Percentiles rank a stretch among this genome's conserved stretches.
Conservation (phyloP, 2,329 filamentous ascomycete genomes). For the Ploettnerulaceae sp. region DNA sequence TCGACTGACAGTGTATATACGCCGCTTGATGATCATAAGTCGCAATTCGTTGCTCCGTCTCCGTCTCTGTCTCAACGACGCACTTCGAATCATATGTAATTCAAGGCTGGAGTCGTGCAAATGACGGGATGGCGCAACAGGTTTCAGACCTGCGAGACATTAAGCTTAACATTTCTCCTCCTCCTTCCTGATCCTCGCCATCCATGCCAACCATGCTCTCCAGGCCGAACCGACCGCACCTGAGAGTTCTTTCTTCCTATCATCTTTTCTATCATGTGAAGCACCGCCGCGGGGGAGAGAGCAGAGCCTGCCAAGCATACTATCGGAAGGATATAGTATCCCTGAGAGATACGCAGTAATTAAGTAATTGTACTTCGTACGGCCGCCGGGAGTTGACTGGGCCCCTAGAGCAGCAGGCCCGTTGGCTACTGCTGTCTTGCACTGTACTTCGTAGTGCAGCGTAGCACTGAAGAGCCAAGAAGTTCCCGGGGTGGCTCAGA, state of each 20-base stretch:
- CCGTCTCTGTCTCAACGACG: too few relatives aligned
- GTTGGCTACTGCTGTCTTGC: too few relatives aligned
- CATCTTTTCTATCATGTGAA: constrained; percentile 11
- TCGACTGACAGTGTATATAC: too few relatives aligned
- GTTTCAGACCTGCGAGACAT: constrained; percentile 8
- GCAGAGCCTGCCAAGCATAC: too few relatives aligned
- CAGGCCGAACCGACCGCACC: neutral
- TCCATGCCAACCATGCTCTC: neutral
- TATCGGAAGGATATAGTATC: too few relatives aligned
- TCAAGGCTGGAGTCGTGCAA: constrained; percentile 10
- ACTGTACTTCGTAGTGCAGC: too few relatives aligned
- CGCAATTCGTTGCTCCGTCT: constrained; percentile 5
- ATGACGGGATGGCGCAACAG: constrained; percentile 7
- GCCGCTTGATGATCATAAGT: constrained; percentile 20
- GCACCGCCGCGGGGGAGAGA: constrained; percentile 6
- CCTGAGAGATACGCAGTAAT: too few relatives aligned
- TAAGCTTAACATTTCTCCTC: constrained; percentile 5
- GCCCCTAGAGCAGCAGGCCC: too few relatives aligned
- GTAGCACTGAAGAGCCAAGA: too few relatives aligned
- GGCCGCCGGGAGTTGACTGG: too few relatives aligned
- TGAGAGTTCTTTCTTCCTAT: constrained; percentile 7
- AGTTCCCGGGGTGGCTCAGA: too few relatives aligned
- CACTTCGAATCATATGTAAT: constrained; percentile 3
- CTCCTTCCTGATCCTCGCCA: constrained; percentile 2
- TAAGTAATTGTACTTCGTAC: too few relatives aligned